phyloP scores from a whole-genome alignment of 2,329 filamentous ascomycete genomes.

The Aspergillus eucalypticola region DNA sequence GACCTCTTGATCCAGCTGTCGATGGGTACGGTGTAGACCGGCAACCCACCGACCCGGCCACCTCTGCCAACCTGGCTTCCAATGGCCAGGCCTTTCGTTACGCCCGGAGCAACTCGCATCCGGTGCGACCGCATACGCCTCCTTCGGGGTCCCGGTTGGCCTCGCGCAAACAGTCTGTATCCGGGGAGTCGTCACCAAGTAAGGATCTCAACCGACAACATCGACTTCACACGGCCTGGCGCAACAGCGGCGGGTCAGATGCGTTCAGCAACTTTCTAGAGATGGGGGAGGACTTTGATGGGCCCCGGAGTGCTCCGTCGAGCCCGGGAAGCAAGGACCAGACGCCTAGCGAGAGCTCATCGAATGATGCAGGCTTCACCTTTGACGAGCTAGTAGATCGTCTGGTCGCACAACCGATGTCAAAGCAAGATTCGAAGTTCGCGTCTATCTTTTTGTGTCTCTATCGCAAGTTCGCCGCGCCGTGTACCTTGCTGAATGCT shows the following conservation, averaged over 20 bases:
- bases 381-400: slow-evolving; percentile 78
- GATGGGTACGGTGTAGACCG: slow-evolving; percentile 37
- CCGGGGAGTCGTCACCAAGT: slow-evolving; percentile 31
- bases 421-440: slow-evolving; percentile 87
- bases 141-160: slow-evolving; percentile 39
- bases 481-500: slow-evolving; percentile 72
- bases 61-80: slow-evolving; percentile 40
- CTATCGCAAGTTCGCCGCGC: slow-evolving; percentile 90
- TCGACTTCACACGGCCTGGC: slow-evolving; percentile 39
- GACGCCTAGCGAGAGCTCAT: slow-evolving; percentile 33
- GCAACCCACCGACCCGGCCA: slow-evolving; percentile 32
- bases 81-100: slow-evolving; percentile 41
- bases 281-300: slow-evolving; percentile 46
- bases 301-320: slow-evolving; percentile 26
- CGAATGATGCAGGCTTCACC: slow-evolving; percentile 40
- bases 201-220: slow-evolving; percentile 35
- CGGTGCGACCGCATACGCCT: slow-evolving; percentile 50
- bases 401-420: slow-evolving; percentile 78
- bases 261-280: slow-evolving; percentile 45
- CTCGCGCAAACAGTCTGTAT: slow-evolving; percentile 31
- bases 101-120: slow-evolving; percentile 52
- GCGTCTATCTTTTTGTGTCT: slow-evolving; percentile 84
- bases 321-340: slow-evolving; percentile 37
- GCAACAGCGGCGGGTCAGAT: slow-evolving; percentile 43
- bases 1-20: slow-evolving; percentile 36